Evolutionary conservation across 148 eudicot species (phyloP).

Genomic region (Amaranthus hypochondriacus): DNA sequence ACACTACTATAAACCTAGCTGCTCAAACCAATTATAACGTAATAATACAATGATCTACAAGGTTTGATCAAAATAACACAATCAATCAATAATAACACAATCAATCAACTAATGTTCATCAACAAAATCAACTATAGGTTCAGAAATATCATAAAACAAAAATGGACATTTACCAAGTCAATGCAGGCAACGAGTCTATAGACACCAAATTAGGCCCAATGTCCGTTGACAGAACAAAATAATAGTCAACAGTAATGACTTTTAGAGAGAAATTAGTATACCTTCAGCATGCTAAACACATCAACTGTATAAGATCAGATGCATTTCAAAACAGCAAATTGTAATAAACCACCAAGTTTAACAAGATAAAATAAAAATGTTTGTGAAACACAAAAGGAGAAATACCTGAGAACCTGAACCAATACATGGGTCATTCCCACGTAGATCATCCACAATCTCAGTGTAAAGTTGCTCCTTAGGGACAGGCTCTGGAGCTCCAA

Average conservation of each 20-base stretch:
- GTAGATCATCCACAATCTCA: conserved; percentile 95
- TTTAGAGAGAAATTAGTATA: background rate
- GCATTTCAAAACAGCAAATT: background rate
- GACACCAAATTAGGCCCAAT: background rate
- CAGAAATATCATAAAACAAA: too few species aligned
- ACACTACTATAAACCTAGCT: too few species aligned
- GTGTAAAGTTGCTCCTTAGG: conserved; percentile 96
- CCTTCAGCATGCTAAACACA: background rate
- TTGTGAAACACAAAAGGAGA: background rate
- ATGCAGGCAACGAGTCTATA: background rate
- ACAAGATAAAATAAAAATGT: background rate
- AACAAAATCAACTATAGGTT: too few species aligned
- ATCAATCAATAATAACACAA: too few species aligned
- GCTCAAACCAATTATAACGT: too few species aligned
- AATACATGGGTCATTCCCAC: conserved; percentile 83
- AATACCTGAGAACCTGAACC: conserved; percentile 99
- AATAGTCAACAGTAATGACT: background rate
- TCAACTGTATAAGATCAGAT: background rate
- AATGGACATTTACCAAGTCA: too few species aligned
- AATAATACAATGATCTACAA: too few species aligned
- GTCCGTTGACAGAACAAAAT: background rate
- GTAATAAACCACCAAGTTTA: background rate
- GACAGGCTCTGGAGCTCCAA: conserved; percentile 95
- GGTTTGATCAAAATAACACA: too few species aligned
- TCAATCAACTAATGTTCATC: too few species aligned